Evolutionary conservation across 1,284 basidiomycete species (phyloP), one percentile per base, ranked within the genome.

Genomic region (Apiotrichum porosum): DNA sequence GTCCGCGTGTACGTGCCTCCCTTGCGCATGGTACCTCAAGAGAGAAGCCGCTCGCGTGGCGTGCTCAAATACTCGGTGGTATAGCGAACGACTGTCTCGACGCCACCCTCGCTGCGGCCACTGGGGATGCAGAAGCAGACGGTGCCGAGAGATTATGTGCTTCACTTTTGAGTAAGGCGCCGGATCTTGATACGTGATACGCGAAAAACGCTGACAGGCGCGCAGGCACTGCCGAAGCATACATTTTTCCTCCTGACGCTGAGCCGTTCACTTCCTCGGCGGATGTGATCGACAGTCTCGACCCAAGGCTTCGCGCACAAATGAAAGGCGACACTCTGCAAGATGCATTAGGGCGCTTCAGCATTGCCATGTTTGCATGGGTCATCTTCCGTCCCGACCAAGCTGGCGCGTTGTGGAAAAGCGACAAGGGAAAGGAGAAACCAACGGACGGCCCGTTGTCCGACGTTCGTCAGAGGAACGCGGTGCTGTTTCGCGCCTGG

Each of bases 401-500:
- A 8, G 42, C 42, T 0, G 18, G 14, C 1, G 23, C 18, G 3
- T 3, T 44, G 12, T 44, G 42, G 42, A 17, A 9, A n/a, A 22
- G 12, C 4, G 31, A 13, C 26, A 39, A 35, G 30, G 44, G 50
- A 4, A 35, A 30, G 6, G 24, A 10, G 26, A 37, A n/a, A n/a
- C 10, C 2, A 18, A n/a, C 24, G 6, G 37, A 17, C 15, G 10
- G 19, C 15, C 13, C 6, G 21, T 22, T 12, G 5, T 14, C 10
- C 4, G 43, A 26, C 8, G 50, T 63, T 9, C 37, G 41, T 18
- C 44, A 50, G 42, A 41, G 65, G 19, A 67, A 66, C 32, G 21
- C 12, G 3, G 32, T 63, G 1, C 32, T 67, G 17, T 15, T 50
- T 18, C 24, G 39, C 31, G 62, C 61, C 0, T 69, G 67, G 67